These are phyloP conservation scores for Hemerocallis citrina DNA, from an alignment of 106 monocot species.

Conservation along the genomic window DNA sequence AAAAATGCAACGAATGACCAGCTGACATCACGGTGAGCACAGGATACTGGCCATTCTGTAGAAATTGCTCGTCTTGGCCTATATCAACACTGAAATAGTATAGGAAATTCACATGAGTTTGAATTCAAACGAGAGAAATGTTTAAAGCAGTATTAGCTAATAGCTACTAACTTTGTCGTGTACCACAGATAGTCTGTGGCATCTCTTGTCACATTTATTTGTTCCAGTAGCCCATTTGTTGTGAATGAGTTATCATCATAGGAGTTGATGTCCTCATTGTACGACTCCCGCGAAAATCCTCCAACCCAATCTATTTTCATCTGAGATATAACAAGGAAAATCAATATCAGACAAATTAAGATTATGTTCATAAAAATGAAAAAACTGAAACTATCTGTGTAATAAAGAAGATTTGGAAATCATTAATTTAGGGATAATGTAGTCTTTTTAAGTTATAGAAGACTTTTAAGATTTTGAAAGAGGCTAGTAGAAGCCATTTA, in stretches of 20 bases:
- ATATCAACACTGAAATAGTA: slow-evolving; percentile 18
- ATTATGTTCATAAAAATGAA: no score
- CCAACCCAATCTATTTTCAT: slow-evolving; percentile 44
- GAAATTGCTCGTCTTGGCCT: slow-evolving; percentile 21
- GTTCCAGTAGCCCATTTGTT: slow-evolving; percentile 41
- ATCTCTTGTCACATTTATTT: slow-evolving; percentile 54
- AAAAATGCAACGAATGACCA: slow-evolving; percentile 29
- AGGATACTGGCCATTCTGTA: slow-evolving; percentile 21
- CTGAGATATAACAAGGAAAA: no score
- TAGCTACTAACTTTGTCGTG: slow-evolving; percentile 48
- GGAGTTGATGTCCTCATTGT: slow-evolving; percentile 21
- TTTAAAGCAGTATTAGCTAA: no score
- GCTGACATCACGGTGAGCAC: slow-evolving; percentile 21
- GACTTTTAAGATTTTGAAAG: no score
- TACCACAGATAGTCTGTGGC: slow-evolving; percentile 61
- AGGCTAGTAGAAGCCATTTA: no score
- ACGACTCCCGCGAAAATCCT: slow-evolving; percentile 32
- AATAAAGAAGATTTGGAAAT: no score
- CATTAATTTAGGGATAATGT: no score
- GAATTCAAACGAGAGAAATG: background rate
- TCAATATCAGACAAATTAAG: no score
- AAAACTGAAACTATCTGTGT: no score
- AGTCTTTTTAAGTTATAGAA: no score
- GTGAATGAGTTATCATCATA: slow-evolving; percentile 35
- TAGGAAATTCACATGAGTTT: background rate